These are phyloP conservation scores for Fraxinus xanthoxyloides DNA, from an alignment of 305 asterid species.

Conservation along the genomic window DNA sequence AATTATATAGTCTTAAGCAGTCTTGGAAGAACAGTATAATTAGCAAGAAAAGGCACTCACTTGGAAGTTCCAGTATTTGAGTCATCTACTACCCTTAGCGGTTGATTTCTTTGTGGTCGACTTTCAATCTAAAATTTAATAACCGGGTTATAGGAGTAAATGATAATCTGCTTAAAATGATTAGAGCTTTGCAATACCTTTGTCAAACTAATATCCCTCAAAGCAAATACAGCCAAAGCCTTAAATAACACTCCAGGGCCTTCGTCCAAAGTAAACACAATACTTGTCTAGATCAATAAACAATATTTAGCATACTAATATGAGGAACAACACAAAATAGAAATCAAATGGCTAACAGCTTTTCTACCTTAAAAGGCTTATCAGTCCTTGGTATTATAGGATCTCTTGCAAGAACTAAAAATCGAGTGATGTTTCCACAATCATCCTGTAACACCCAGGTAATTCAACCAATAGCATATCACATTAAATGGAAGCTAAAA, in stretches of 20 bases:
- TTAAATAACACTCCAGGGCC: constrained; percentile 38
- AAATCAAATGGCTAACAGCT: neutral
- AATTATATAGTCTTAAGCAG: neutral
- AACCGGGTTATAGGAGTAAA: neutral
- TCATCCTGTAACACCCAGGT: constrained; percentile 28
- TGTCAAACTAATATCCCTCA: constrained; percentile 29
- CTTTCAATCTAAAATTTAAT: constrained; percentile 26
- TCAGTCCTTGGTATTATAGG: constrained; percentile 34
- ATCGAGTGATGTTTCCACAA: constrained; percentile 28
- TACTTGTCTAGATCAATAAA: constrained; percentile 31
- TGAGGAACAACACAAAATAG: neutral
- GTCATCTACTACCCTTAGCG: constrained; percentile 32
- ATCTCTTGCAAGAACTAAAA: constrained; percentile 35
- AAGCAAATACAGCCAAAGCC: constrained; percentile 37
- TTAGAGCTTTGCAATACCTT: constrained; percentile 15
- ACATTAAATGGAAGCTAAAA: neutral
- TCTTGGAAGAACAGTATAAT: neutral
- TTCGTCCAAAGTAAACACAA: constrained; percentile 32
- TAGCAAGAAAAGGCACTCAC: constrained; percentile 17
- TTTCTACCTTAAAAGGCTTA: constrained; percentile 28
- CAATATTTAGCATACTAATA: neutral
- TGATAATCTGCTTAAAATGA: neutral
- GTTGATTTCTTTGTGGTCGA: constrained; percentile 35
- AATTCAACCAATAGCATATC: neutral
- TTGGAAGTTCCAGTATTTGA: constrained; percentile 33